These are phyloP conservation scores for Clathrus columnatus DNA, from an alignment of 768 basidiomycete genomes.

Conservation along the genomic window DNA sequence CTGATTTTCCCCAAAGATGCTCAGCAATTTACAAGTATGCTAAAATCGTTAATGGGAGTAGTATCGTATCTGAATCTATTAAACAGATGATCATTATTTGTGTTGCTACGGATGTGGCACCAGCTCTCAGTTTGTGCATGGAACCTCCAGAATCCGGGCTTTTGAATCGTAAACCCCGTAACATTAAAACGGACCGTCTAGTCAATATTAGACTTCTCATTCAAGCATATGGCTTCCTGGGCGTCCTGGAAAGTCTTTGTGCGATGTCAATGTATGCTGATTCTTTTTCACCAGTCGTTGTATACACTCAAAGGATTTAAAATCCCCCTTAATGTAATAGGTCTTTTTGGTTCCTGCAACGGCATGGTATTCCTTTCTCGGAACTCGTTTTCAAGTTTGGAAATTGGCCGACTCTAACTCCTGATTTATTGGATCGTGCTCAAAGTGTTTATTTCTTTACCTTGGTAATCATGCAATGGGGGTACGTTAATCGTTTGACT, in stretches of 20 bases:
- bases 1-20: conserved; percentile 17
- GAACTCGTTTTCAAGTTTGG: conserved; percentile 39
- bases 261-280: conserved; percentile 38
- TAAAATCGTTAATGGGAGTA: neutral
- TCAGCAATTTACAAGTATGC: conserved; percentile 29
- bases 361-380: conserved; percentile 39
- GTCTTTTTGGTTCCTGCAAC: conserved; percentile 37
- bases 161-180: conserved; percentile 44
- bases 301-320: neutral
- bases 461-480: conserved; percentile 53
- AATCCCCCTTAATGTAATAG: conserved; percentile 13
- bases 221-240: conserved; percentile 54
- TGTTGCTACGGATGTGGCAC: conserved; percentile 46
- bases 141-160: conserved; percentile 57
- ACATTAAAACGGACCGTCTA: conserved; percentile 47
- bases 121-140: conserved; percentile 45
- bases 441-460: conserved; percentile 47
- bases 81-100: conserved; percentile 44
- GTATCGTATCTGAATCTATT: conserved; percentile 25
- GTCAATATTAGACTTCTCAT: conserved; percentile 43
- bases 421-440: conserved; percentile 35
- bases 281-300: conserved; percentile 8
- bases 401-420: conserved; percentile 31
- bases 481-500: conserved; percentile 14
- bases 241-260: conserved; percentile 36